These are phyloP conservation scores for Potentilla sterilis DNA, from an alignment of 306 rosid genomes.

Conservation along the genomic window DNA sequence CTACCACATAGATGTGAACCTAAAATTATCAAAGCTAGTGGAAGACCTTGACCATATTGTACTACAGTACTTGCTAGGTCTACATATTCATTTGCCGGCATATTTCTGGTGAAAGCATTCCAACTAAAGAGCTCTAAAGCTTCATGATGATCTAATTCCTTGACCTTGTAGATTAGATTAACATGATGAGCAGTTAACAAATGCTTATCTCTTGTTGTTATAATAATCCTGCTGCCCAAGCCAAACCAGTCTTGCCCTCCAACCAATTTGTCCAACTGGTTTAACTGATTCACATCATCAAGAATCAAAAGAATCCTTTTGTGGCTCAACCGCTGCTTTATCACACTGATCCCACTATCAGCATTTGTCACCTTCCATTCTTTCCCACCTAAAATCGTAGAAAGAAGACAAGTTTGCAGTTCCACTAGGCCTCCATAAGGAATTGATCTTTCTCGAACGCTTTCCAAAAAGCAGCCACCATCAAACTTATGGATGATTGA, in stretches of 20 bases:
- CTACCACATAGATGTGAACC: slow-evolving; percentile 35
- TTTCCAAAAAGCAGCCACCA: background rate
- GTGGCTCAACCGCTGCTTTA: background rate
- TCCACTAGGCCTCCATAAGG: background rate
- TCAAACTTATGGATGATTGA: background rate
- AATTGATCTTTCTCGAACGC: background rate
- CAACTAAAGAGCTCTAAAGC: background rate
- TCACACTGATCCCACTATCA: background rate
- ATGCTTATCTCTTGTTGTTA: background rate
- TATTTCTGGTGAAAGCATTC: background rate
- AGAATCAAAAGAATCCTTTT: background rate
- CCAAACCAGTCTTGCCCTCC: background rate
- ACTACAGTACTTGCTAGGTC: background rate
- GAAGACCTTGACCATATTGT: slow-evolving; percentile 11
- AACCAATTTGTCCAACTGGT: background rate
- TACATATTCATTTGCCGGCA: background rate
- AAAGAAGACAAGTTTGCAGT: background rate
- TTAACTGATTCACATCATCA: background rate
- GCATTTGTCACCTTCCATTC: background rate
- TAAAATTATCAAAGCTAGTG: slow-evolving; percentile 39
- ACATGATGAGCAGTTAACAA: background rate
- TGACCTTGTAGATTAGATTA: background rate
- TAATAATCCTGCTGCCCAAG: background rate
- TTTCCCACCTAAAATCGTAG: background rate
- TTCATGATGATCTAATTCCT: background rate